Percentiles rank a stretch among this genome's conserved stretches.
These are phyloP conservation scores for Daedaleopsis sinensis DNA, from an alignment of 768 basidiomycete genomes.

Conservation along the genomic window DNA sequence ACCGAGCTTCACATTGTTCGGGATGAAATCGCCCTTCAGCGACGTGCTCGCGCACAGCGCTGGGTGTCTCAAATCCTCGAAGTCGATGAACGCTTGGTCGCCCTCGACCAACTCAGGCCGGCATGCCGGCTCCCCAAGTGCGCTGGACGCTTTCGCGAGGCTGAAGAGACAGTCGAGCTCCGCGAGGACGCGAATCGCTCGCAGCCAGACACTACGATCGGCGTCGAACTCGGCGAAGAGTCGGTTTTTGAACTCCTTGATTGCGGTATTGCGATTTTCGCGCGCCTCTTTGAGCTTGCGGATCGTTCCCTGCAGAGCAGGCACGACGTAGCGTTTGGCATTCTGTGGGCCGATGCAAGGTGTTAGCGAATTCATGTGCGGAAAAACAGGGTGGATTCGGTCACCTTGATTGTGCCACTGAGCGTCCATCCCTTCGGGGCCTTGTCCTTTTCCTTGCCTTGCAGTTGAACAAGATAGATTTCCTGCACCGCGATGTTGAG, in stretches of 20 bases:
- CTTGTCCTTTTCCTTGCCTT: slow-evolving; percentile 52
- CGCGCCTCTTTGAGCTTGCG: slow-evolving; percentile 90
- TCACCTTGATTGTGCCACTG: slow-evolving; percentile 76
- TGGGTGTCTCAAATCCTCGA: slow-evolving; percentile 89
- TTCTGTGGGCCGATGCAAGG: slow-evolving; percentile 45
- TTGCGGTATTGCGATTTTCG: slow-evolving; percentile 78
- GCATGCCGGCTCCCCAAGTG: slow-evolving; percentile 93
- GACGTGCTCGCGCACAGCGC: slow-evolving; percentile 69
- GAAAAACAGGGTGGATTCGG: neutral
- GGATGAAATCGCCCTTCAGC: slow-evolving; percentile 76
- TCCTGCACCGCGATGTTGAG: slow-evolving; percentile 51
- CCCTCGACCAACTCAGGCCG: slow-evolving; percentile 86
- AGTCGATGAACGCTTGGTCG: slow-evolving; percentile 81
- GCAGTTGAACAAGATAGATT: slow-evolving; percentile 84
- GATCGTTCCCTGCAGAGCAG: slow-evolving; percentile 69
- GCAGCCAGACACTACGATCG: slow-evolving; percentile 80
- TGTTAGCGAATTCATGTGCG: neutral
- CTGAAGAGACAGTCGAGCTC: slow-evolving; percentile 97
- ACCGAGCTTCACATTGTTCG: slow-evolving; percentile 90
- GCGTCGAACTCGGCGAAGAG: slow-evolving; percentile 82
- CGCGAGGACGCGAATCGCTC: slow-evolving; percentile 82
- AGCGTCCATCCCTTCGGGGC: slow-evolving; percentile 89
- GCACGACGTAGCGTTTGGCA: slow-evolving; percentile 76
- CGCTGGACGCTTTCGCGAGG: slow-evolving; percentile 84
- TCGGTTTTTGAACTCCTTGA: slow-evolving; percentile 82